phyloP scores from a whole-genome alignment of 805 yeast species.

The Tetrapisispora nanseiensis region DNA sequence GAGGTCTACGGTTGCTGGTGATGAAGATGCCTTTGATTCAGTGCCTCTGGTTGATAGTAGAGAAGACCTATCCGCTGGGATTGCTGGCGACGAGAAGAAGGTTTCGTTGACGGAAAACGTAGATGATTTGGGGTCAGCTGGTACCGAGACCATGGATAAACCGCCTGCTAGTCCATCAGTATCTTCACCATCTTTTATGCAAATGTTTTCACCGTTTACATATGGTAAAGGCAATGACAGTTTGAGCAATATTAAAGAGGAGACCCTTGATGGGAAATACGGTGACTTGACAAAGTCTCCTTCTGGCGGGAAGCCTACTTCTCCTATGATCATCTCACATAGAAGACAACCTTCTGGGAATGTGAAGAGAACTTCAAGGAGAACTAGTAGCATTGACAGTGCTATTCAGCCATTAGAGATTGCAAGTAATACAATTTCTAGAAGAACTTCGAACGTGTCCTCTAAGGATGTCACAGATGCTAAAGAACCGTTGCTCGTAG shows the following conservation, averaged over 20 bases:
- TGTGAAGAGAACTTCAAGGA: conserved; percentile 4
- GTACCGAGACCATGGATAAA: neutral
- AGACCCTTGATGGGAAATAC: neutral
- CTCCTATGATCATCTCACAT: conserved; percentile 26
- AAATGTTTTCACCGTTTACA: conserved; percentile 2
- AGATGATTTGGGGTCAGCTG: neutral
- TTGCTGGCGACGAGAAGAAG: neutral
- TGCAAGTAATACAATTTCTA: neutral
- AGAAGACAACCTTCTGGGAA: conserved; percentile 19
- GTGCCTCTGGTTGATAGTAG: too few relatives aligned
- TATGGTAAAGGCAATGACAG: neutral
- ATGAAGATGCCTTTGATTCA: too few relatives aligned
- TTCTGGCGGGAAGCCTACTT: neutral
- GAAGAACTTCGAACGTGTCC: conserved; percentile 2
- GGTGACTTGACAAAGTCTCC: neutral
- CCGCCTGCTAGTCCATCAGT: neutral
- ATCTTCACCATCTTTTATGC: conserved; percentile 3
- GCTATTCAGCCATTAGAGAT: neutral
- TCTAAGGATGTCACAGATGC: neutral
- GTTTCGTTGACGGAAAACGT: neutral
- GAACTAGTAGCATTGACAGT: conserved; percentile 7
- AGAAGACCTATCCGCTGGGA: too few relatives aligned
- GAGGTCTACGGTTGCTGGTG: too few relatives aligned
- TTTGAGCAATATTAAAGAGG: conserved; percentile 2
- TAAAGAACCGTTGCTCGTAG: neutral